A percentile compares a stretch with the other conserved stretches of the same genome.
phyloP scores from a whole-genome alignment of 2,329 filamentous ascomycete species.

The Chaetoscypha palmicola region DNA sequence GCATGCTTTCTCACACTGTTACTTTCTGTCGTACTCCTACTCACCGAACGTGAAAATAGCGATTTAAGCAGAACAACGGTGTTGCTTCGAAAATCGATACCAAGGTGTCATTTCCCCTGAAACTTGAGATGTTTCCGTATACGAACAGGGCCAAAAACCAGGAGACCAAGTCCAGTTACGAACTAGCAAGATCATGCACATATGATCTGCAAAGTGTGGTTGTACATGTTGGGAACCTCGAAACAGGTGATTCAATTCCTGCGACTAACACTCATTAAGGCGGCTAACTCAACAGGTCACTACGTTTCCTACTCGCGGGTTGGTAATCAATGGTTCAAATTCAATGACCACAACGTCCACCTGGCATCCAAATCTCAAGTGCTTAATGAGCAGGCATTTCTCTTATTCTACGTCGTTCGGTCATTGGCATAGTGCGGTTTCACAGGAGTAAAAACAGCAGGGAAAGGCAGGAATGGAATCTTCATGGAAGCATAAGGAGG shows the following conservation, averaged over 20 bases:
- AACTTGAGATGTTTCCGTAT: constrained; percentile 86
- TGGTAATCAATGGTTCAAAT: constrained; percentile 85
- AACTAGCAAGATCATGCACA: constrained; percentile 58
- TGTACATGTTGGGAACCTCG: constrained; percentile 87
- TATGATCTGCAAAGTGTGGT: constrained; percentile 88
- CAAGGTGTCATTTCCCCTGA: constrained; percentile 75
- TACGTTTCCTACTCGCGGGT: constrained; percentile 86
- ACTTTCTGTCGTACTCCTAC: not conserved
- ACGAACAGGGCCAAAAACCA: constrained; percentile 57
- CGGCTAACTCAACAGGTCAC: constrained; percentile 47
- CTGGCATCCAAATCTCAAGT: constrained; percentile 79
- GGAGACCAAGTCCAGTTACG: constrained; percentile 44
- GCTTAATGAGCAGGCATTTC: constrained; percentile 76
- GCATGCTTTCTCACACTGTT: not conserved
- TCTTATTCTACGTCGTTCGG: constrained; percentile 78
- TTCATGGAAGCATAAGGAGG: not conserved
- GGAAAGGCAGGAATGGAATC: no score
- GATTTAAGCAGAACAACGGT: constrained; percentile 70
- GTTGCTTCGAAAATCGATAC: constrained; percentile 83
- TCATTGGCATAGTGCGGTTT: constrained; percentile 31
- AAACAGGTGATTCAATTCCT: constrained; percentile 62
- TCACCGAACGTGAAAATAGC: constrained; percentile 32
- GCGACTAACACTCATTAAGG: not conserved
- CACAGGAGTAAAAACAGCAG: not conserved
- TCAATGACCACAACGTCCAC: constrained; percentile 91